Conservation (phyloP, 257 asterid genomes). For the Coffea eugenioides region DNA sequence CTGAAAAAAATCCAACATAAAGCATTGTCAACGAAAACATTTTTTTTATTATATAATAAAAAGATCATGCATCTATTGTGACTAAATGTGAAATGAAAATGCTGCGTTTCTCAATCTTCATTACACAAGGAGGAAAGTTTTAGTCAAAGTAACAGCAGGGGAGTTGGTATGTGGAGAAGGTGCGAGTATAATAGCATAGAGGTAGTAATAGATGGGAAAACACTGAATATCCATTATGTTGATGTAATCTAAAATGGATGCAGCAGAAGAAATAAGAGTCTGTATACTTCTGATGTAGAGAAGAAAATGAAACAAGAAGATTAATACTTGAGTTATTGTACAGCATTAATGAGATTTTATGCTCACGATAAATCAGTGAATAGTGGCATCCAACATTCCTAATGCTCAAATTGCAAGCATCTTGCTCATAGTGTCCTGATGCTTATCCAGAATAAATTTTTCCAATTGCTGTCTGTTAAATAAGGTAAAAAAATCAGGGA, state of each 20-base stretch:
- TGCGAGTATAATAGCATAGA: too few relatives aligned
- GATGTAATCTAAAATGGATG: not conserved
- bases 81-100: not conserved
- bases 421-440: conserved; percentile 97
- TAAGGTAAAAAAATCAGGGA: conserved; percentile 5
- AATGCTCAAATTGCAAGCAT: conserved; percentile 98
- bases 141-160: not conserved
- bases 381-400: conserved; percentile 81
- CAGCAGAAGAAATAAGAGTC: not conserved
- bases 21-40: not conserved
- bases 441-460: conserved; percentile 85
- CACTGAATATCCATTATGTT: not conserved
- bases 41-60: not conserved
- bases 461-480: conserved; percentile 78
- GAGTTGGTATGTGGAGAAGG: too few relatives aligned
- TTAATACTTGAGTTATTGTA: not conserved
- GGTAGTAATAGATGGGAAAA: too few relatives aligned
- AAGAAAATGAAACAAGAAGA: not conserved
- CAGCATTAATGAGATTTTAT: too few relatives aligned
- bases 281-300: not conserved
- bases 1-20: not conserved
- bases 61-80: not conserved
- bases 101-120: not conserved
- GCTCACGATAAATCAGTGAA: too few relatives aligned
- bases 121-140: not conserved